Base-by-base conservation (phyloP, 805 yeast genomes). In the Ogataea pilisensis region DNA sequence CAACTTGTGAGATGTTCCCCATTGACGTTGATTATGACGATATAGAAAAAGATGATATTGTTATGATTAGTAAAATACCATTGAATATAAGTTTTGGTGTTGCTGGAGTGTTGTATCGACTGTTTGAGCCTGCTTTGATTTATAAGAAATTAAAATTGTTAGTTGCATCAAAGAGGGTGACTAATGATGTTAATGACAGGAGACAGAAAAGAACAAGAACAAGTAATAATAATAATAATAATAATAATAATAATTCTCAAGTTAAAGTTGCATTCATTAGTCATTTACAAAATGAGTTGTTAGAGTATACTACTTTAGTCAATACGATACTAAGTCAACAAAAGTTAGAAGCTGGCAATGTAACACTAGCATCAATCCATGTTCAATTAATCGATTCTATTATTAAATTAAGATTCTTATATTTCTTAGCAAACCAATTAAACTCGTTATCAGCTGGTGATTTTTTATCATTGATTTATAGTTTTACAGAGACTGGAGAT, bases 121-220 rank as follows among this genome's bases (percentile, higher is more conserved):
- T 85, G 1, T 64, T 82, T 31, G 96, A 89, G 58, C 83, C 88
- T 1, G 91, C 86, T 0, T 61, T 89, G 26, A 62, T 88, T 3
- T 86, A 75, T 60, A 70, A 72, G 38, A 58, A 66, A 32, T 60
- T 87, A 27, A 60, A 57, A 4, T 38, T 13, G 50, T 54, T 17
- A 47, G 72, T 11, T 65, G 62, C 29, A 36, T 37, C 52, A 32
- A 58, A 43, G 26, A 17, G 60, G 48, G 50, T 62, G 30, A 26
- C 28, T 36, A 27, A 11, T 8, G 5, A 5, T 8, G 29, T 5
- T 27, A 14, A 27, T 8, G n/a, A 27, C 5, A 27, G 5, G 6
- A 27, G 11, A 24, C 26, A 24, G 11, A 8, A 24, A 24, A 24
- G 11, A 24, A 8, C 11, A 24, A 11, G 11, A 8, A 24, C 11